A percentile compares a stretch with the other conserved stretches of the same genome.
These are phyloP conservation scores for Lepiota subincarnata DNA, from an alignment of 768 basidiomycete species.

Conservation along the genomic window DNA sequence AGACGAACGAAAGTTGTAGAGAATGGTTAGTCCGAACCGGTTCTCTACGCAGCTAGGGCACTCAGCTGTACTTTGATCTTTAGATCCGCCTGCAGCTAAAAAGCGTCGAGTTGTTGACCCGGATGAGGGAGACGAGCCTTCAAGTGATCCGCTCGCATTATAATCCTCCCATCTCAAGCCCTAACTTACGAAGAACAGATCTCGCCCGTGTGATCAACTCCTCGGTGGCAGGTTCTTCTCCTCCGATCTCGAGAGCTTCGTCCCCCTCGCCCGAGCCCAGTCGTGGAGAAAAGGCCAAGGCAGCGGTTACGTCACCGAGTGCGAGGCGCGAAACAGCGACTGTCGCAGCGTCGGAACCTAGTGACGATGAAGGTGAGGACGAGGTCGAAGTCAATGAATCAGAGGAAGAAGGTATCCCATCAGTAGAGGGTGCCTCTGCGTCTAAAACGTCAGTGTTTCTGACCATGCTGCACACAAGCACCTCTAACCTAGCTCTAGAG, in stretches of 20 bases:
- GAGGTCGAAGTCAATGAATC: slow-evolving; percentile 17
- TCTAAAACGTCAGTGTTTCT: slow-evolving; percentile 54
- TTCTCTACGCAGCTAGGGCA: background rate
- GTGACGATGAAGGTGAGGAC: slow-evolving; percentile 30
- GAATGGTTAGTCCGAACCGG: slow-evolving; percentile 1
- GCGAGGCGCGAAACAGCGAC: slow-evolving; percentile 24
- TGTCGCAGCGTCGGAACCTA: slow-evolving; percentile 17
- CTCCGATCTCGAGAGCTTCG: background rate
- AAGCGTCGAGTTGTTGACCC: slow-evolving; percentile 51
- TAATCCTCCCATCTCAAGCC: background rate
- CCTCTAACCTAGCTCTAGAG: slow-evolving; percentile 35
- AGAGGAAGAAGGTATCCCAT: slow-evolving; percentile 20
- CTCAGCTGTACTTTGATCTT: slow-evolving; percentile 3
- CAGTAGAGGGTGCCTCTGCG: slow-evolving; percentile 35
- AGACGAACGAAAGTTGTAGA: slow-evolving; percentile 33
- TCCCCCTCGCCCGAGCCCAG: slow-evolving; percentile 2
- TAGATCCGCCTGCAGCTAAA: slow-evolving; percentile 38
- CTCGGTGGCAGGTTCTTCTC: slow-evolving; percentile 4
- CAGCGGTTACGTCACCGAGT: slow-evolving; percentile 11
- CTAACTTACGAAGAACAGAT: slow-evolving; percentile 2
- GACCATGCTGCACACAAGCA: background rate
- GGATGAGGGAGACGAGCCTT: slow-evolving; percentile 43
- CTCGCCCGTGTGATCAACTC: slow-evolving; percentile 3
- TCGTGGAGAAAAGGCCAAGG: slow-evolving; percentile 21
- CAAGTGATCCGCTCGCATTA: background rate